phyloP scores from a whole-genome alignment of 2,329 filamentous ascomycete species.

The Arthrobotrys sinensis region DNA sequence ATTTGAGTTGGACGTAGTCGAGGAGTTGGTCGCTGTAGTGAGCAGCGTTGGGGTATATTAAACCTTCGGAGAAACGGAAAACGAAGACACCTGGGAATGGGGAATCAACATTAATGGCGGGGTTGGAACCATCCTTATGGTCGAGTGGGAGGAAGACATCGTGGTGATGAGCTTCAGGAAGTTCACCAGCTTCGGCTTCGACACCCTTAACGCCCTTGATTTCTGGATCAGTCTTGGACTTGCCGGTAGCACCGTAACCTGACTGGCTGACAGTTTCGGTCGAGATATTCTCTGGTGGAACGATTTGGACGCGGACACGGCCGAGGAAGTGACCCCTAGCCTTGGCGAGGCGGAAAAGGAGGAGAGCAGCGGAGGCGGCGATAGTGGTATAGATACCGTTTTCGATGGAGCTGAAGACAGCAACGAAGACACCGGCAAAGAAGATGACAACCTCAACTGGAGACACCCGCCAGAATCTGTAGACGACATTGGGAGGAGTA shows the following conservation, averaged over 20 bases:
- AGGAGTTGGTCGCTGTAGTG: slow-evolving; percentile 86
- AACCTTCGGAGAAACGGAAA: slow-evolving; percentile 93
- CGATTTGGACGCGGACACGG: slow-evolving; percentile 84
- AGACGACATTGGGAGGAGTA: slow-evolving; percentile 89
- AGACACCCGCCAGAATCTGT: slow-evolving; percentile 95
- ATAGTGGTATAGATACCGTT: slow-evolving; percentile 93
- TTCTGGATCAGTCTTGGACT: slow-evolving; percentile 62
- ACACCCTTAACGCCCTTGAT: slow-evolving; percentile 61
- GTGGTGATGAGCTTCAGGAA: slow-evolving; percentile 70
- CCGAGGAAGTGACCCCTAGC: slow-evolving; percentile 88
- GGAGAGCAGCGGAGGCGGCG: slow-evolving; percentile 79
- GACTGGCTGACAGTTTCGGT: slow-evolving; percentile 71
- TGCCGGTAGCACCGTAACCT: slow-evolving; percentile 42
- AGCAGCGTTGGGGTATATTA: slow-evolving; percentile 95
- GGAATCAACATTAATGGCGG: slow-evolving; percentile 81
- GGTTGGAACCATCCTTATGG: slow-evolving; percentile 92
- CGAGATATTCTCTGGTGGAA: slow-evolving; percentile 78
- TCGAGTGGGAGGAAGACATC: slow-evolving; percentile 90
- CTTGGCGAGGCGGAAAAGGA: slow-evolving; percentile 87
- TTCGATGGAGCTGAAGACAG: slow-evolving; percentile 89
- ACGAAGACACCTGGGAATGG: slow-evolving; percentile 96
- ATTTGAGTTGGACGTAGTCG: slow-evolving; percentile 77
- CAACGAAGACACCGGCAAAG: slow-evolving; percentile 91
- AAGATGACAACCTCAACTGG: slow-evolving; percentile 93
- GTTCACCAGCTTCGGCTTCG: slow-evolving; percentile 66